Percentiles rank a stretch among this genome's conserved stretches.
phyloP scores from a whole-genome alignment of 1,284 basidiomycete species.

The Ustilago bromivora region DNA sequence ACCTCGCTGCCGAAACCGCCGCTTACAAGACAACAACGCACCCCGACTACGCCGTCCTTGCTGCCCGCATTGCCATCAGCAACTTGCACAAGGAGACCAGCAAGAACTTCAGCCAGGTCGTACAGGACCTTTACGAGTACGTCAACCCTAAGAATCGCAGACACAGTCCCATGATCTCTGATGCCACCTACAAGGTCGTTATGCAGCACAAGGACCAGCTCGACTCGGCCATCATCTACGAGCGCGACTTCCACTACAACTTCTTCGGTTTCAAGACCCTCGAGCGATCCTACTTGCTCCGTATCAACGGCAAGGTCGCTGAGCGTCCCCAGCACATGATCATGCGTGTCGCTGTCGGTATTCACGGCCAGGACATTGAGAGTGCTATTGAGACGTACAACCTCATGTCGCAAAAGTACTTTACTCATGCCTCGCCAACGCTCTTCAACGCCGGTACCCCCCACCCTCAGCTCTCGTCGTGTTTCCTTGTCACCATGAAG shows the following conservation, averaged over 20 bases:
- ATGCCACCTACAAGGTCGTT: constrained; percentile 86
- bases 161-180: constrained; percentile 89
- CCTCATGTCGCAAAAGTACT: constrained; percentile 87
- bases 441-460: constrained; percentile 99
- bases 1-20: constrained; percentile 85
- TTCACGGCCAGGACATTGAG: constrained; percentile 91
- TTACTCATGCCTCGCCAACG: constrained; percentile 97
- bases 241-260: constrained; percentile 92
- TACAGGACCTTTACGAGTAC: constrained; percentile 91
- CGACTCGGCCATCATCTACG: constrained; percentile 96
- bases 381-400: constrained; percentile 84
- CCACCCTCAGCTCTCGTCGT: constrained; percentile 92
- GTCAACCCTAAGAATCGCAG: constrained; percentile 93
- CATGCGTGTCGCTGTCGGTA: constrained; percentile 98
- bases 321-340: constrained; percentile 99
- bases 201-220: constrained; percentile 84
- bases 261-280: constrained; percentile 98
- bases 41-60: constrained; percentile 97
- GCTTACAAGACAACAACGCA: constrained; percentile 93
- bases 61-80: constrained; percentile 97
- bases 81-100: constrained; percentile 99
- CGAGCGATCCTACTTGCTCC: constrained; percentile 95
- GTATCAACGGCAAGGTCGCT: constrained; percentile 92
- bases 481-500: constrained; percentile 98
- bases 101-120: constrained; percentile 92